These are phyloP conservation scores for Poronia punctata DNA, from an alignment of 495 filamentous ascomycete genomes.

Conservation along the genomic window DNA sequence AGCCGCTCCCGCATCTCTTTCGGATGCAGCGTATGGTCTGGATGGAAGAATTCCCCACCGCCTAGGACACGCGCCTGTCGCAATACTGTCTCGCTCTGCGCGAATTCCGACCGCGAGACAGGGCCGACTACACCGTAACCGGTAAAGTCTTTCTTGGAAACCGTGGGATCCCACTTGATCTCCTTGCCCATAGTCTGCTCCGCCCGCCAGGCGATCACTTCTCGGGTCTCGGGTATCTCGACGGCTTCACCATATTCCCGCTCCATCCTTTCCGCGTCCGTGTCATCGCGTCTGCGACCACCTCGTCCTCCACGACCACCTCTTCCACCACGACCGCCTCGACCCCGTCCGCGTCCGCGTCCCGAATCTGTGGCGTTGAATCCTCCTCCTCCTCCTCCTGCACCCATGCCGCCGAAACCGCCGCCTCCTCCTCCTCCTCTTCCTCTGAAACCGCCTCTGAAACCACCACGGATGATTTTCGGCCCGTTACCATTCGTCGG, in stretches of 20 bases:
- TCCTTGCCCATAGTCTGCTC: slow-evolving; percentile 8
- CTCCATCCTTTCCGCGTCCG: no score
- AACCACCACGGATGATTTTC: slow-evolving; percentile 17
- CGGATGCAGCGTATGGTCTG: neutral
- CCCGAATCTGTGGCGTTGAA: slow-evolving; percentile 9
- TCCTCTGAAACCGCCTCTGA: slow-evolving; percentile 5
- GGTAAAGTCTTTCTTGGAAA: slow-evolving; percentile 11
- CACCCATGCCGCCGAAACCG: neutral
- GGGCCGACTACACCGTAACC: slow-evolving; percentile 17
- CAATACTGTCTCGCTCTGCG: slow-evolving; percentile 13
- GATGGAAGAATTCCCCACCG: slow-evolving; percentile 14
- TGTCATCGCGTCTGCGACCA: neutral
- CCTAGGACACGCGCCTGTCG: slow-evolving; percentile 22
- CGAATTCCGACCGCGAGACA: slow-evolving; percentile 8
- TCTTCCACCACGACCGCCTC: slow-evolving; percentile 4
- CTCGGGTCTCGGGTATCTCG: neutral
- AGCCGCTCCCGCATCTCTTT: slow-evolving; percentile 3
- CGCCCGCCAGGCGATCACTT: slow-evolving; percentile 12
- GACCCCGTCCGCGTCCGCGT: neutral
- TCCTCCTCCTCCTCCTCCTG: slow-evolving; percentile 6
- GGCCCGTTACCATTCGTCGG: no score
- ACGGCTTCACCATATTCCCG: neutral
- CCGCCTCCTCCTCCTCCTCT: slow-evolving; percentile 1
- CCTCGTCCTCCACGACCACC: neutral
- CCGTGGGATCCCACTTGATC: slow-evolving; percentile 12